Percentiles rank a stretch among this genome's conserved stretches.
Conservation (phyloP, 306 rosid genomes). For the Vicia sativa region DNA sequence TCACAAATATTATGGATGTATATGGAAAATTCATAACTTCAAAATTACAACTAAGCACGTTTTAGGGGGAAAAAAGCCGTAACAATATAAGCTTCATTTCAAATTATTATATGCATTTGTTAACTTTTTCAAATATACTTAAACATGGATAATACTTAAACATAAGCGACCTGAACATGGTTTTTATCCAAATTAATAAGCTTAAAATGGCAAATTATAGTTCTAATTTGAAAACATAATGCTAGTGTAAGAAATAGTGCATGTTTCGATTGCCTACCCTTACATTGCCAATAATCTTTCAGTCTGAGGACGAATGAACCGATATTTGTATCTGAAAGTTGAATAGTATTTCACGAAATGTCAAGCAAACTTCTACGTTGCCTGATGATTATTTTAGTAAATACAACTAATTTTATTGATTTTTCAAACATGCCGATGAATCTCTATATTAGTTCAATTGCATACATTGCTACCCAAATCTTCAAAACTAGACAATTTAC, state of each 20-base stretch:
- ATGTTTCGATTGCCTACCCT: conserved; percentile 4
- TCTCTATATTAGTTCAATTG: conserved; percentile 13
- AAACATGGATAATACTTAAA: conserved; percentile 10
- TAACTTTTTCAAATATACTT: too few relatives aligned
- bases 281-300: conserved; percentile 22
- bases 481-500: conserved; percentile 7
- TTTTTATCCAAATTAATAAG: background rate
- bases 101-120: too few relatives aligned
- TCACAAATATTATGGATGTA: background rate
- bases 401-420: background rate
- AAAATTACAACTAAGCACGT: conserved; percentile 7
- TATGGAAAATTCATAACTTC: conserved; percentile 13
- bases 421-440: background rate
- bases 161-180: background rate
- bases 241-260: conserved; percentile 8
- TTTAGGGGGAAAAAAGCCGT: too few relatives aligned
- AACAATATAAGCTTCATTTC: too few relatives aligned
- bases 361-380: conserved; percentile 2
- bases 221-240: background rate
- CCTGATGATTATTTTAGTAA: conserved; percentile 4
- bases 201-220: background rate
- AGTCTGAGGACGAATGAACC: background rate
- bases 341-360: background rate
- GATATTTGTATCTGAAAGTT: background rate
- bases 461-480: background rate